phyloP scores from a whole-genome alignment of 192 early-diverging fungal genomes.

The Dimargaris xerosporica region DNA sequence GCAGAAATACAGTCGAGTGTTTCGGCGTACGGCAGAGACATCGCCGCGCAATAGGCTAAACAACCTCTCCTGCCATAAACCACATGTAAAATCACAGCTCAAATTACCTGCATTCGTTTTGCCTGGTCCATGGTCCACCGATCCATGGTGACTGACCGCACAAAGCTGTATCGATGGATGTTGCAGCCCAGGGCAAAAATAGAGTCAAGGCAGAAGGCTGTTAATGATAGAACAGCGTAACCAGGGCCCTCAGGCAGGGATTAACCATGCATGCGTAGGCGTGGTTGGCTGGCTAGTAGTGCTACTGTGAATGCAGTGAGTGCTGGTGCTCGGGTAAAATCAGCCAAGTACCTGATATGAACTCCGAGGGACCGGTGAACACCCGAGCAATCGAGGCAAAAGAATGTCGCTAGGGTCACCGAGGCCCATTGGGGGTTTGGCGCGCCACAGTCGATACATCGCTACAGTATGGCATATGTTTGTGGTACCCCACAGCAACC shows the following conservation, averaged over 20 bases:
- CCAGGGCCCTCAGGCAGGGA: too few species aligned
- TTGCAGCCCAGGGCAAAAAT: too few species aligned
- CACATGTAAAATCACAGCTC: not conserved
- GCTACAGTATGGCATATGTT: too few species aligned
- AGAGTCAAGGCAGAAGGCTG: not conserved
- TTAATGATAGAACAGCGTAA: not conserved
- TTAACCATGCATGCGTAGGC: too few species aligned
- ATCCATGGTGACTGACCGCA: conserved; percentile 98
- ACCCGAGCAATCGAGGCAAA: conserved; percentile 90
- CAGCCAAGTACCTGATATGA: too few species aligned
- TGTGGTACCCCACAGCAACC: too few species aligned
- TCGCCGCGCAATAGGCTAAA: not conserved
- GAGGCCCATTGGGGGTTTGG: conserved; percentile 88
- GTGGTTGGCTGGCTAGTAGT: too few species aligned
- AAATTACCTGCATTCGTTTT: conserved; percentile 69
- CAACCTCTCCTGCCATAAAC: not conserved
- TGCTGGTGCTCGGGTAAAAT: too few species aligned
- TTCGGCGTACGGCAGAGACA: conserved; percentile 1
- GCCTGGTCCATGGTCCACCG: conserved; percentile 91
- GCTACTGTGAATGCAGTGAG: too few species aligned
- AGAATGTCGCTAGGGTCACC: conserved; percentile 86
- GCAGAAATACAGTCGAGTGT: conserved; percentile 5
- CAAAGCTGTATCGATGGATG: conserved; percentile 44
- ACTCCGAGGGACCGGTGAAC: conserved; percentile 74
- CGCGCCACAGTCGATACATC: too few species aligned